Evolutionary conservation across 2,329 filamentous ascomycete species (phyloP).

Genomic region (Kalmusia sp.): DNA sequence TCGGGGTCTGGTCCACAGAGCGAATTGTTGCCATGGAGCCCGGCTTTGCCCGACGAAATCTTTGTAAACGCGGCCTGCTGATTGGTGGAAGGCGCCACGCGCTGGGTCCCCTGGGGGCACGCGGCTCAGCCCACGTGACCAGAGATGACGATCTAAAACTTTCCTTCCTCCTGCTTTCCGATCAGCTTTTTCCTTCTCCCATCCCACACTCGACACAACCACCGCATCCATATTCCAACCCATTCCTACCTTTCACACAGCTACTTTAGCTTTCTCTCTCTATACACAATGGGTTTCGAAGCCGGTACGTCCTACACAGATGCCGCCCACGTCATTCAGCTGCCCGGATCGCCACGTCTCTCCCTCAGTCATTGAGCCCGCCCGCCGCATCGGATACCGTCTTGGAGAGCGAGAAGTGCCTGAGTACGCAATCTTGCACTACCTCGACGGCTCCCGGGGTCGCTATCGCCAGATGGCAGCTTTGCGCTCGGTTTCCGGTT

Average conservation of each 20-base stretch:
- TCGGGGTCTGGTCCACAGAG: too few species aligned
- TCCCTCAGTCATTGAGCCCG: slow-evolving; percentile 33
- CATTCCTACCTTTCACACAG: slow-evolving; percentile 24
- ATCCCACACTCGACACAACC: slow-evolving; percentile 22
- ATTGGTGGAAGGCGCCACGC: slow-evolving; percentile 11
- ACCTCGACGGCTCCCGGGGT: slow-evolving; percentile 15
- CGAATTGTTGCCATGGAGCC: too few species aligned
- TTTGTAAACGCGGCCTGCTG: slow-evolving; percentile 5
- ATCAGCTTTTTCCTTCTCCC: slow-evolving; percentile 30
- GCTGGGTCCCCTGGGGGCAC: slow-evolving; percentile 3
- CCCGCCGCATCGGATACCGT: slow-evolving; percentile 18
- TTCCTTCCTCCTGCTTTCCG: slow-evolving; percentile 33
- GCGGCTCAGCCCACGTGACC: slow-evolving; percentile 4
- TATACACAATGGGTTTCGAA: slow-evolving; percentile 50
- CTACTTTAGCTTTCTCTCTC: slow-evolving; percentile 22
- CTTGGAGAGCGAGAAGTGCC: slow-evolving; percentile 9
- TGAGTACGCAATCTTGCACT: neutral
- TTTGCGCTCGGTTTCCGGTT: slow-evolving; percentile 38
- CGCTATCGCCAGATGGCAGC: slow-evolving; percentile 22
- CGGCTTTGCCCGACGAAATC: slow-evolving; percentile 13
- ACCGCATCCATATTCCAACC: slow-evolving; percentile 19
- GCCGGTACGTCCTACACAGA: slow-evolving; percentile 41
- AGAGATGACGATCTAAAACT: slow-evolving; percentile 20
- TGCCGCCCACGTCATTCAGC: slow-evolving; percentile 39
- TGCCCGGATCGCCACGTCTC: slow-evolving; percentile 25